These are phyloP conservation scores for Aspergillus carlsbadensis DNA, from an alignment of 495 filamentous ascomycete species.

Conservation along the genomic window DNA sequence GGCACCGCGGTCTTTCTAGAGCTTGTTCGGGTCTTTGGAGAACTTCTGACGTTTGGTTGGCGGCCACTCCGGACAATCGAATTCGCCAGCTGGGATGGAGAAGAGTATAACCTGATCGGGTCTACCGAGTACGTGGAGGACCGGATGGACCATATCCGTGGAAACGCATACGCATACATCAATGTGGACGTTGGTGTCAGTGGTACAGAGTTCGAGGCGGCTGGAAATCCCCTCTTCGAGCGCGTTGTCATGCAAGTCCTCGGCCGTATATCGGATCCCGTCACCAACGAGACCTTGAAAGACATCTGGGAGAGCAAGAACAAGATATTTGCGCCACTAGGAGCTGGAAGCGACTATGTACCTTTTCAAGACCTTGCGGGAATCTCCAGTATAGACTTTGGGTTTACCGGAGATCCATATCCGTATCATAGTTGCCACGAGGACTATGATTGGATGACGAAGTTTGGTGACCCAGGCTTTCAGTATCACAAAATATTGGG, in stretches of 20 bases:
- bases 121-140: conserved; percentile 93
- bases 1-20: conserved; percentile 92
- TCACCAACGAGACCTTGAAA: conserved; percentile 68
- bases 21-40: conserved; percentile 77
- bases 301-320: conserved; percentile 71
- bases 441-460: conserved; percentile 81
- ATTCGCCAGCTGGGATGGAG: conserved; percentile 93
- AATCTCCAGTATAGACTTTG: conserved; percentile 82
- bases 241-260: conserved; percentile 70
- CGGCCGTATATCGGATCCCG: conserved; percentile 69
- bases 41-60: conserved; percentile 74
- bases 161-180: conserved; percentile 75
- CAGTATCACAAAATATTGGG: conserved; percentile 76
- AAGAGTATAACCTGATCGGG: conserved; percentile 90
- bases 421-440: conserved; percentile 88
- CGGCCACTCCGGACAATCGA: conserved; percentile 87
- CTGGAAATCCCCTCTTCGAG: conserved; percentile 75
- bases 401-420: conserved; percentile 66
- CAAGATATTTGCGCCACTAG: conserved; percentile 61
- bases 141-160: conserved; percentile 54
- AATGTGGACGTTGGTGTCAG: conserved; percentile 87
- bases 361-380: conserved; percentile 95
- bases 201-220: conserved; percentile 69
- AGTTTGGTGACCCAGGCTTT: conserved; percentile 77
- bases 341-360: conserved; percentile 83